A percentile compares a stretch with the other conserved stretches of the same genome.
These are phyloP conservation scores for Clarkia xantiana DNA, from an alignment of 345 rosid species.

Conservation along the genomic window DNA sequence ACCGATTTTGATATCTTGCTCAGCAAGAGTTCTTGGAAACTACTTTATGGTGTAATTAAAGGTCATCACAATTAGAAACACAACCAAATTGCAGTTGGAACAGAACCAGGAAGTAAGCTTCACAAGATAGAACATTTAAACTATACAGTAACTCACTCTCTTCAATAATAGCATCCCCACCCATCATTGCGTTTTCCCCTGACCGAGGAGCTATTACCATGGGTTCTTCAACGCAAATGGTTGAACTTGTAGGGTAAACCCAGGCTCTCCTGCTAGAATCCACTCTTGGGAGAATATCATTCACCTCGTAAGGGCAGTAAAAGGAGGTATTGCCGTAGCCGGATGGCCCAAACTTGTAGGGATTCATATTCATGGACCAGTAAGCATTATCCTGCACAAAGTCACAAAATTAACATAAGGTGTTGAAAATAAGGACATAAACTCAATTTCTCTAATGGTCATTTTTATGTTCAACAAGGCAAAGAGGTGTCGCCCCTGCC, in stretches of 20 bases:
- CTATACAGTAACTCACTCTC: conserved; percentile 24
- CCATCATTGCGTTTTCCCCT: conserved; percentile 16
- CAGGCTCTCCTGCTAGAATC: conserved; percentile 30
- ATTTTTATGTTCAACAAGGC: too few relatives aligned
- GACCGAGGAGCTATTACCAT: conserved; percentile 16
- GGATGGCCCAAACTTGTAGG: conserved; percentile 46
- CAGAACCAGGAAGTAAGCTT: not conserved
- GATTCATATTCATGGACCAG: conserved; percentile 40
- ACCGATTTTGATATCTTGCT: not conserved
- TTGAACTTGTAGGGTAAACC: conserved; percentile 23
- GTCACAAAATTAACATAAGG: conserved; percentile 1
- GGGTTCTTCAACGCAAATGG: conserved; percentile 20
- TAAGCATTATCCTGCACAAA: conserved; percentile 29
- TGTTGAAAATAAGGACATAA: too few relatives aligned
- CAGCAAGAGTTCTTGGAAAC: not conserved
- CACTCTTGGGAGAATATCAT: conserved; percentile 31
- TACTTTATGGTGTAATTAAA: not conserved
- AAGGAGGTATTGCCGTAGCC: conserved; percentile 29
- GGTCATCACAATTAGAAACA: too few relatives aligned
- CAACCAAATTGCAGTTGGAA: too few relatives aligned
- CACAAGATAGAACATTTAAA: not conserved
- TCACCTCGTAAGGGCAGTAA: conserved; percentile 28
- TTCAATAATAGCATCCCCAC: conserved; percentile 23
- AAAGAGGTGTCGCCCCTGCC: too few relatives aligned
- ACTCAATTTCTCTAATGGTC: too few relatives aligned